These are phyloP conservation scores for Lachancea quebecensis DNA, from an alignment of 805 yeast genomes.

Conservation along the genomic window DNA sequence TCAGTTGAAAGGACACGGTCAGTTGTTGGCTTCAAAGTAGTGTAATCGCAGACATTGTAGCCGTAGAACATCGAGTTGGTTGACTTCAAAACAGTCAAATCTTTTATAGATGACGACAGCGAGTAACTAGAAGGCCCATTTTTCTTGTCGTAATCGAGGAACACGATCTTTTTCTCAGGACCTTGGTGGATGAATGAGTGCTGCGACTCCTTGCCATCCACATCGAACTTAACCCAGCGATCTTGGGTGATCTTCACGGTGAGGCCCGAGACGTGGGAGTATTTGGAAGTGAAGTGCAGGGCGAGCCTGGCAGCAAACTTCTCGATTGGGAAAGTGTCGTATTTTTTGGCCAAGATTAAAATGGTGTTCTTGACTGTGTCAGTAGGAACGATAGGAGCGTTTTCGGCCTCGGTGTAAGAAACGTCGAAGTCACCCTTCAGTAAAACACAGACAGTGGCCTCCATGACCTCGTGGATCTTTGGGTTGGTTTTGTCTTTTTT, in stretches of 20 bases:
- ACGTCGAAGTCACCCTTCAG: constrained; percentile 72
- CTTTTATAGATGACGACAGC: constrained; percentile 65
- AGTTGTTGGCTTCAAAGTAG: constrained; percentile 73
- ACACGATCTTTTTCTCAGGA: constrained; percentile 64
- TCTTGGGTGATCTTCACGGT: constrained; percentile 62
- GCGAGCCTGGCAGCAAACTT: constrained; percentile 81
- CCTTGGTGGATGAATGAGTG: constrained; percentile 87
- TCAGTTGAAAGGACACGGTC: constrained; percentile 89
- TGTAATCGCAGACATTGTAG: constrained; percentile 78
- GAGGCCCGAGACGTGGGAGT: constrained; percentile 68
- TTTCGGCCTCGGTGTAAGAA: constrained; percentile 84
- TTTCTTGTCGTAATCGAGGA: constrained; percentile 43
- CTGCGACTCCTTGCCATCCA: constrained; percentile 67
- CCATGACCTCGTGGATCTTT: constrained; percentile 70
- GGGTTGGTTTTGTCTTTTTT: constrained; percentile 71
- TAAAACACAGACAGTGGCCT: constrained; percentile 72
- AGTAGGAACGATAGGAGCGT: constrained; percentile 84
- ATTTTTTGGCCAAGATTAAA: constrained; percentile 71
- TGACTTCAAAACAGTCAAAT: constrained; percentile 77
- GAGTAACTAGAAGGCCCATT: constrained; percentile 42
- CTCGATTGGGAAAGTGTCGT: constrained; percentile 87
- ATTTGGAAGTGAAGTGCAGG: constrained; percentile 70
- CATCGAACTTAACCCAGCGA: constrained; percentile 72
- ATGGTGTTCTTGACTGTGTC: constrained; percentile 90
- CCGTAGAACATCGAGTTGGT: constrained; percentile 93